Evolutionary conservation across 352 stramenopile species (phyloP).

Genomic region (Pythium monospermum): DNA sequence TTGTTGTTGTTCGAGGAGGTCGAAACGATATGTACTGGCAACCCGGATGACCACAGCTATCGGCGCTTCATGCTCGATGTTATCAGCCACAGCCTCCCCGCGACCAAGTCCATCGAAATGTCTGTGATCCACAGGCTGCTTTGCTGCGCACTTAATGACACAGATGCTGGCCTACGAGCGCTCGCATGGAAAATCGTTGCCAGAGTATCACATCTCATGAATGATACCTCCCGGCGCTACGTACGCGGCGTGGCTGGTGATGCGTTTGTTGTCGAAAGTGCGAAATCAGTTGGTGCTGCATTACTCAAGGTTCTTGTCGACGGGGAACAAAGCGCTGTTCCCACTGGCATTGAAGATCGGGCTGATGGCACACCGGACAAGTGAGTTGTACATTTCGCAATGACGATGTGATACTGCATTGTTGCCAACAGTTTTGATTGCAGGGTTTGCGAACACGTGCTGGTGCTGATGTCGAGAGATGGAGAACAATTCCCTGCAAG

Average conservation of each 20-base stretch:
- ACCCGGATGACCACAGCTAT: conserved; percentile 1
- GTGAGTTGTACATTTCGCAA: background rate
- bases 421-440: background rate
- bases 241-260: background rate
- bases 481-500: conserved; percentile 9
- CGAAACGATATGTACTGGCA: conserved; percentile 3
- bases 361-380: too few species aligned
- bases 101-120: background rate
- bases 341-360: too few species aligned
- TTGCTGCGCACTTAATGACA: conserved; percentile 3
- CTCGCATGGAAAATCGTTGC: conserved; percentile 12
- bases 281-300: conserved; percentile 5
- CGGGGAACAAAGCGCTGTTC: background rate
- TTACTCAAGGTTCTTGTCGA: conserved; percentile 7
- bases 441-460: conserved; percentile 1
- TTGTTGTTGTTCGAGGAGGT: conserved; percentile 11
- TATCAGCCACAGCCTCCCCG: background rate
- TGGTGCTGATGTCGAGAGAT: conserved; percentile 3
- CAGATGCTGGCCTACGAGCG: conserved; percentile 1
- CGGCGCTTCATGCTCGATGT: conserved; percentile 7
- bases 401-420: background rate
- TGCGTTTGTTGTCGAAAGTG: conserved; percentile 5
- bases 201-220: background rate
- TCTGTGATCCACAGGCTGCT: conserved; percentile 5
- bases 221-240: background rate